Evolutionary conservation across 2,329 filamentous ascomycete genomes (phyloP), one percentile per base, ranked within the genome.

Genomic region (Clarireedia monteithiana): DNA sequence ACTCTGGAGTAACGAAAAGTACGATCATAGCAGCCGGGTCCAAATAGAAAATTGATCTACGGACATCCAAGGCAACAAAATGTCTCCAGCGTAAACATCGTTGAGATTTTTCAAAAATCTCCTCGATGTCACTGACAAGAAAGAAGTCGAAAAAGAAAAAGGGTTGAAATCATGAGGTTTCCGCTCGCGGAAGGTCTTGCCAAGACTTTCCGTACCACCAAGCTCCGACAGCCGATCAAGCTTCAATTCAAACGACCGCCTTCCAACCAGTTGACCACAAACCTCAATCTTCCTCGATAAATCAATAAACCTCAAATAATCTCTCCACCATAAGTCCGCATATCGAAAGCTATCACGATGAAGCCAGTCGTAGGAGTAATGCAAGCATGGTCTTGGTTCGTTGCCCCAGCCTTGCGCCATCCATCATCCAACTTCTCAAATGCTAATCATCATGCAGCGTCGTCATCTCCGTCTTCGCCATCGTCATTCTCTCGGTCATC

Each of bases 321-420:
- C 10, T 34, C 10, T 12, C 12, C 30, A 2, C 3, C 30, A 34
- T 12, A 34, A 34, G 30, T 3, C 30, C 9, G 9, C 10, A 4
- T 40, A 48, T n/a, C 10, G 12, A 48, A 24, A 12, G 5, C 20
- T 55, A 49, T 34, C 62, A 67, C 58, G 42, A 96, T 96, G 91
- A 96, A 96, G 85, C 91, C 92, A 65, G 78, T 97, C 70, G 89
- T 97, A 66, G 88, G 89, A 70, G 86, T 90, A 64, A 82, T 91
- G 76, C 91, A 95, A 76, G 92, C 91, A 69, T 96, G 91, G 91
- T 89, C 85, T 77, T 96, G 91, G 91, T 96, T 78, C 69, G 83
- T 72, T 58, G 48, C 55, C 57, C 56, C 51, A 46, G 49, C 49
- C 48, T 46, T 50, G 50, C 27, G 42, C 57, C 40, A 23, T 42